phyloP scores from a whole-genome alignment of 2,329 filamentous ascomycete species.

The Aspergillus thermomutatus region DNA sequence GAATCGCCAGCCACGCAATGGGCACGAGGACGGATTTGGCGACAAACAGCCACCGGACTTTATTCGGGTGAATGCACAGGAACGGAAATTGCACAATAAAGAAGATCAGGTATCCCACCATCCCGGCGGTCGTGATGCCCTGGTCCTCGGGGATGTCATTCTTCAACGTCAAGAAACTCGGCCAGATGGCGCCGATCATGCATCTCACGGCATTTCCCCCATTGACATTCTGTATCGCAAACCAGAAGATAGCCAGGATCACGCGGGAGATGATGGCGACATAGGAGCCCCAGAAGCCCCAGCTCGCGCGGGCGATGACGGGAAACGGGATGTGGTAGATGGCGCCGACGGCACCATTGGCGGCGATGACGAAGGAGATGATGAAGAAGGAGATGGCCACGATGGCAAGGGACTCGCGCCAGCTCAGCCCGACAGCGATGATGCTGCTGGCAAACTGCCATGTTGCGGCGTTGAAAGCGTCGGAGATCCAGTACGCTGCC shows the following conservation, averaged over 20 bases:
- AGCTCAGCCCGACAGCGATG: conserved; percentile 51
- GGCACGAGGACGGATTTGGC: conserved; percentile 48
- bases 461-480: conserved; percentile 52
- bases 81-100: conserved; percentile 46
- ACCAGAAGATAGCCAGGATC: conserved; percentile 59
- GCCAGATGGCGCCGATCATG: conserved; percentile 54
- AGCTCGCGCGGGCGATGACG: conserved; percentile 53
- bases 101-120: conserved; percentile 45
- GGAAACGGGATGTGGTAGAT: conserved; percentile 55
- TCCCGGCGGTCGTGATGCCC: conserved; percentile 46
- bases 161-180: conserved; percentile 34
- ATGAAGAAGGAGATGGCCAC: conserved; percentile 52
- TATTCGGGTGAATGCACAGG: conserved; percentile 42
- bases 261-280: conserved; percentile 52
- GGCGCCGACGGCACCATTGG: conserved; percentile 55
- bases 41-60: conserved; percentile 37
- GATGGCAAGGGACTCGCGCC: conserved; percentile 50
- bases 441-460: conserved; percentile 54
- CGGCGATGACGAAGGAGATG: conserved; percentile 58
- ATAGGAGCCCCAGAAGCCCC: conserved; percentile 58
- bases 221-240: conserved; percentile 64
- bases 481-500: conserved; percentile 50
- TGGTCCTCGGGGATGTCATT: conserved; percentile 40
- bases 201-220: conserved; percentile 54
- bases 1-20: conserved; percentile 58